Base-by-base conservation (phyloP, 176 grass and related monocot species). In the Oryza meridionalis region DNA sequence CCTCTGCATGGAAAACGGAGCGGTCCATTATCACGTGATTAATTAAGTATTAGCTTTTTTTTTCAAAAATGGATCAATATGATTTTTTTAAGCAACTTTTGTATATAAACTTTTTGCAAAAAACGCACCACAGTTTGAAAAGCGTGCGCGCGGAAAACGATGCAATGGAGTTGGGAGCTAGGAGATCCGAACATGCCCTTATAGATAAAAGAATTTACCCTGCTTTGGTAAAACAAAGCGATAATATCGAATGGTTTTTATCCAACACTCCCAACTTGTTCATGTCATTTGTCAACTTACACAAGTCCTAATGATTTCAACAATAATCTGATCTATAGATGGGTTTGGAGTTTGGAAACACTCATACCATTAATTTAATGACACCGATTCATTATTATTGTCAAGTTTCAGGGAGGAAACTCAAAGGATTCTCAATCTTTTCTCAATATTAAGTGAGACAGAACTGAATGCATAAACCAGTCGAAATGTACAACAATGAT, bases 241-340 rank as follows among this genome's bases (percentile, higher is more conserved):
- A 58, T 58, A 8, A 58, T 58, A 58, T n/a, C 6, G 19, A 19
- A 1, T 2, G 16, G 5, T 55, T 14, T 67, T 55, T 14, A 15
- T 22, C 55, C 21, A 37, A 0, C 0, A 6, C 6, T 37, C 35
- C 35, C 35, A 61, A 22, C 55, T 22, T 59, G 55, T 59, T 22
- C 19, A 24, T 62, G 58, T 9, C 58, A 24, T 11, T 62, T 62
- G 58, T 24, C 58, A 22, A 62, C 22, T 33, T 43, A 69, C 21
- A n/a, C 13, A 63, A 40, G 65, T 76, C 33, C 22, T 49, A 77
- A 31, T 32, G 24, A 40, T 84, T 80, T 80, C 21, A 70, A 70
- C 11, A 70, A 8, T 50, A 31, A 46, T 26, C 45, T 59, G 7
- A 53, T 24, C 40, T 44, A 9, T 17, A 11, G 29, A 21, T 79